These are phyloP conservation scores for Backusella mclennaniae DNA, from an alignment of 192 early-diverging fungal genomes.

Conservation along the genomic window DNA sequence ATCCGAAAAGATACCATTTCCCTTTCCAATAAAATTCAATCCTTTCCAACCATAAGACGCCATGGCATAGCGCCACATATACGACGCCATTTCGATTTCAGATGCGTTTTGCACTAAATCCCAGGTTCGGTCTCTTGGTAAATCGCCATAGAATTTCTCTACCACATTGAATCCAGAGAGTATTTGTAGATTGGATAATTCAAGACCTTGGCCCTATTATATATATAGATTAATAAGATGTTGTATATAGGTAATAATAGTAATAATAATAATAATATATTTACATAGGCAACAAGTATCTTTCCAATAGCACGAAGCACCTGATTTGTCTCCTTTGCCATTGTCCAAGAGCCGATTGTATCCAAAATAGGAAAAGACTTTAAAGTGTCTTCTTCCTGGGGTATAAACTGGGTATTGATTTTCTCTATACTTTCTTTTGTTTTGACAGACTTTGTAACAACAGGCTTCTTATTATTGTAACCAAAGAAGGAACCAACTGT, in stretches of 20 bases:
- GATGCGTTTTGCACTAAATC: slow-evolving; percentile 40
- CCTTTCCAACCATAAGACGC: slow-evolving; percentile 68
- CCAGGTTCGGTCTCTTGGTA: slow-evolving; percentile 40
- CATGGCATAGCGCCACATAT: slow-evolving; percentile 52
- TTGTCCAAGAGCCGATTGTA: slow-evolving; percentile 35
- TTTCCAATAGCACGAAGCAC: slow-evolving; percentile 33
- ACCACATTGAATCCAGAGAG: slow-evolving; percentile 65
- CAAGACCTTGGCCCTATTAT: slow-evolving; percentile 65
- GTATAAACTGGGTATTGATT: neutral
- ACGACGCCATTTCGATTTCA: slow-evolving; percentile 35
- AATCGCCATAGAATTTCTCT: slow-evolving; percentile 61
- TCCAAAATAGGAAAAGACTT: slow-evolving; percentile 35
- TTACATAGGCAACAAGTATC: slow-evolving; percentile 37
- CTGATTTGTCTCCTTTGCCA: slow-evolving; percentile 39
- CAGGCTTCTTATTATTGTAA: neutral
- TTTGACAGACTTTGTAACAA: neutral
- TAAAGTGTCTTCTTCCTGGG: slow-evolving; percentile 27
- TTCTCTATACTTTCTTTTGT: neutral
- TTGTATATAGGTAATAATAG: neutral
- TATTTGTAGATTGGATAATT: slow-evolving; percentile 64
- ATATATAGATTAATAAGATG: neutral
- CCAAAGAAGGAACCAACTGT: neutral
- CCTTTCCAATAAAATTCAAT: slow-evolving; percentile 74
- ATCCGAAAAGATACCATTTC: slow-evolving; percentile 65
- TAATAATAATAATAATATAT: neutral